Conservation (phyloP, 768 basidiomycete genomes). For the Leccinum rimulosum region DNA sequence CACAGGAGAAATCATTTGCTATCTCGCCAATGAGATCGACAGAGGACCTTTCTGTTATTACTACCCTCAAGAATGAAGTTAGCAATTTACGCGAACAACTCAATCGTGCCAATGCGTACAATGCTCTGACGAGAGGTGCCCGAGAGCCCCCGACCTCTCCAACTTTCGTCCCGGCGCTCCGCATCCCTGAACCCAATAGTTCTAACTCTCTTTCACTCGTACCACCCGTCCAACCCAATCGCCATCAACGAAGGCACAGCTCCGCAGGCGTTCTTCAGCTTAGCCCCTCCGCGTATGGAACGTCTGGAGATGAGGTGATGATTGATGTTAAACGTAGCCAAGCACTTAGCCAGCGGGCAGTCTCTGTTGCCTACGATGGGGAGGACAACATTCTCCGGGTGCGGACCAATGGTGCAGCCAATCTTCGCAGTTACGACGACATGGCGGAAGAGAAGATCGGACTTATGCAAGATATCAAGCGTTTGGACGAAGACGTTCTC, state of each 20-base stretch:
- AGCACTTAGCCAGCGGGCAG: constrained; percentile 73
- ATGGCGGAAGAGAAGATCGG: constrained; percentile 94
- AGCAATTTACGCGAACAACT: constrained; percentile 91
- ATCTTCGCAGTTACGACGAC: constrained; percentile 78
- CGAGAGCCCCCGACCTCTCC: constrained; percentile 80
- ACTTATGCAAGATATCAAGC: constrained; percentile 86
- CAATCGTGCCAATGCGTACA: constrained; percentile 91
- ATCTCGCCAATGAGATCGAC: constrained; percentile 59
- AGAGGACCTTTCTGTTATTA: constrained; percentile 85
- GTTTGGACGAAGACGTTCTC: constrained; percentile 90
- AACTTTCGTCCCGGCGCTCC: constrained; percentile 79
- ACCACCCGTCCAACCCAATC: constrained; percentile 37
- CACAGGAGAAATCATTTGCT: constrained; percentile 70
- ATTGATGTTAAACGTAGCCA: constrained; percentile 69
- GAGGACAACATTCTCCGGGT: constrained; percentile 71
- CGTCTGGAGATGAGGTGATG: constrained; percentile 77
- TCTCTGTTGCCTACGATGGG: constrained; percentile 85
- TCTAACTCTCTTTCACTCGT: constrained; percentile 46
- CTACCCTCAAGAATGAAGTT: constrained; percentile 89
- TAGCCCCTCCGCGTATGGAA: constrained; percentile 59
- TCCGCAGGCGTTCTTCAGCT: constrained; percentile 76
- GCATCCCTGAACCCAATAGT: constrained; percentile 43
- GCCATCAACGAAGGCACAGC: constrained; percentile 83
- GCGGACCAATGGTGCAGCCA: constrained; percentile 62
- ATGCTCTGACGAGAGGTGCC: constrained; percentile 73